Conservation (phyloP, 2,329 filamentous ascomycete species). For the Talaromyces sp. region DNA sequence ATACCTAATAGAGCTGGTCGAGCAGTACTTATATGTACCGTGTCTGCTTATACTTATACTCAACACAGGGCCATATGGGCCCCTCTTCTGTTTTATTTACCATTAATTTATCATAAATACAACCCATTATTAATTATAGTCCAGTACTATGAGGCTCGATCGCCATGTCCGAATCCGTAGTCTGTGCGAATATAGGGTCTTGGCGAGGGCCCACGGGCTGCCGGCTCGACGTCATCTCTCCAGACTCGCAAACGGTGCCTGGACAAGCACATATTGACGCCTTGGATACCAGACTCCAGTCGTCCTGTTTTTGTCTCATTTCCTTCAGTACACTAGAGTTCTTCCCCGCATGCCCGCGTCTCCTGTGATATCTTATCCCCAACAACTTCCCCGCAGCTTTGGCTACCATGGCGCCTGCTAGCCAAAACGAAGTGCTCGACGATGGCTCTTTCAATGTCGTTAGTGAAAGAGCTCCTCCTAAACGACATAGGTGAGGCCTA, state of each 20-base stretch:
- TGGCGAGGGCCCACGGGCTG: not conserved
- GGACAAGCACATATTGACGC: not conserved
- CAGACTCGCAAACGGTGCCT: not conserved
- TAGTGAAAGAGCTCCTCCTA: not conserved
- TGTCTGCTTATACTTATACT: not conserved
- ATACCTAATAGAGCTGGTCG: not conserved
- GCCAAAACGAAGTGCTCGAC: not conserved
- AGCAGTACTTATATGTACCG: not conserved
- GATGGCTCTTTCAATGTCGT: not conserved
- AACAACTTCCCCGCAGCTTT: not conserved
- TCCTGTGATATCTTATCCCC: not conserved
- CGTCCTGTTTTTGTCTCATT: not conserved
- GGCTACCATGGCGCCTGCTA: slow-evolving; percentile 5
- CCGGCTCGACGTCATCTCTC: not conserved
- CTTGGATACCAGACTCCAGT: not conserved
- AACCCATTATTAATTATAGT: not conserved
- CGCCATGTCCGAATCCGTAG: not conserved
- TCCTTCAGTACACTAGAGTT: not conserved
- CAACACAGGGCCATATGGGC: not conserved
- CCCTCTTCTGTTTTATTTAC: not conserved
- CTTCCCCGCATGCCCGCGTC: not conserved
- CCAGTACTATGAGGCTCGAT: not conserved
- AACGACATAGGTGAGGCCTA: slow-evolving; percentile 4
- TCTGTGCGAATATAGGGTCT: not conserved
- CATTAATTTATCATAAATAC: not conserved